Base-by-base conservation (phyloP, 345 rosid genomes). In the Fremontodendron californicum region DNA sequence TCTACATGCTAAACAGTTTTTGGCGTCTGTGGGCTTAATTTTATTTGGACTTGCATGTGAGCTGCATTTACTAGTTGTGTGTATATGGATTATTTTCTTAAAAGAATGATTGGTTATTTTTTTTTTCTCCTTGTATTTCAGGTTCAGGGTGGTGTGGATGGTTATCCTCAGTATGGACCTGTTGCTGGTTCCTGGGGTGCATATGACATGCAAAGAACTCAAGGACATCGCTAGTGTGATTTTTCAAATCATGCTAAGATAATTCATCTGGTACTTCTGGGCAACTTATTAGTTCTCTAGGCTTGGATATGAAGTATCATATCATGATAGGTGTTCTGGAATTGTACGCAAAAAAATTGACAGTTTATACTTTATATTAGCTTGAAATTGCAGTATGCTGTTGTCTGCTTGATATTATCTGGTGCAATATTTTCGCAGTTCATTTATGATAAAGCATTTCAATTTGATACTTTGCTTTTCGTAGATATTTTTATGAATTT, bases 111-210 rank as follows among this genome's bases (percentile, higher is more conserved):
- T 48, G 42, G 33, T 61, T 75, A 23, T 55, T 29, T 49, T 43
- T 27, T 66, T 60, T 9, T 77, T 77, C 31, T 57, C 21, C 8
- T 54, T 48, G 16, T 64, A 80, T 75, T 82, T 76, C 87, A 91
- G 94, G 86, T 80, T 73, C 97, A 85, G 49, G 84, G 84, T 67
- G 89, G 91, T 57, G 82, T 83, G 73, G 97, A 87, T 85, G 89
- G 81, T 80, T 94, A 86, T 81, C 88, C 92, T 72, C 97, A 89
- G 37, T 94, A 87, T 79, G 98, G 92, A 85, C 88, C 78, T 46
- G 90, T 80, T 75, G 84, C 93, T 81, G 86, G 83, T 67, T 80
- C 94, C 76, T 87, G 92, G 89, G 92, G 87, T 84, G 90, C 86
- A 77, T 90, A 89, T 79, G 94, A 91, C 80, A 81, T 82, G 80